These are phyloP conservation scores for Fusarium sambucinum DNA, from an alignment of 2,329 filamentous ascomycete species.

Conservation along the genomic window DNA sequence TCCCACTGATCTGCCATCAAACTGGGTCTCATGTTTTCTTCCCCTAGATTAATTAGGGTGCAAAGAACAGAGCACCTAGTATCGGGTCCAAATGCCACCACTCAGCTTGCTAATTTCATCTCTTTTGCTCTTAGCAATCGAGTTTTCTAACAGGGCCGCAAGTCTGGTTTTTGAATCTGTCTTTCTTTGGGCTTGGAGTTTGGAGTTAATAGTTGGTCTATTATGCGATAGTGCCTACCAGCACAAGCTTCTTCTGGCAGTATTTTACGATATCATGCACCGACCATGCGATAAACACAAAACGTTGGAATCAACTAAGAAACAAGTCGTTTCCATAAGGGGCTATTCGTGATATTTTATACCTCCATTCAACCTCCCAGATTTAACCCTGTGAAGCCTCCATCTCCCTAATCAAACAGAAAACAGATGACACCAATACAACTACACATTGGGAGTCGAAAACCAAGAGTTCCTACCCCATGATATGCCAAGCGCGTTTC, in stretches of 20 bases:
- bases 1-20: neutral
- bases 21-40: neutral
- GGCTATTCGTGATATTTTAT: slow-evolving; percentile 37
- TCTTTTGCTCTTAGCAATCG: neutral
- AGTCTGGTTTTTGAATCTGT: neutral
- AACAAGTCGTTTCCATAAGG: neutral
- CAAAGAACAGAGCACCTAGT: neutral
- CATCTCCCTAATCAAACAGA: neutral
- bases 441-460: slow-evolving; percentile 42
- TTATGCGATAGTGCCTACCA: neutral
- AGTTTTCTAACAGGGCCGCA: neutral
- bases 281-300: neutral
- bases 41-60: neutral
- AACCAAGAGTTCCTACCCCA: slow-evolving; percentile 36
- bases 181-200: slow-evolving; percentile 36
- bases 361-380: slow-evolving; percentile 24
- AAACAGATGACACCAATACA: slow-evolving; percentile 35
- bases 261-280: neutral
- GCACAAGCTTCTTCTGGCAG: neutral
- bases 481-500: slow-evolving; percentile 45
- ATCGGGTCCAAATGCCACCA: neutral
- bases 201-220: slow-evolving; percentile 18
- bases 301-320: neutral
- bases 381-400: slow-evolving; percentile 17
- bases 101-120: neutral